Base-by-base conservation (phyloP, 2,329 filamentous ascomycete genomes). In the Cladophialophora exuberans region DNA sequence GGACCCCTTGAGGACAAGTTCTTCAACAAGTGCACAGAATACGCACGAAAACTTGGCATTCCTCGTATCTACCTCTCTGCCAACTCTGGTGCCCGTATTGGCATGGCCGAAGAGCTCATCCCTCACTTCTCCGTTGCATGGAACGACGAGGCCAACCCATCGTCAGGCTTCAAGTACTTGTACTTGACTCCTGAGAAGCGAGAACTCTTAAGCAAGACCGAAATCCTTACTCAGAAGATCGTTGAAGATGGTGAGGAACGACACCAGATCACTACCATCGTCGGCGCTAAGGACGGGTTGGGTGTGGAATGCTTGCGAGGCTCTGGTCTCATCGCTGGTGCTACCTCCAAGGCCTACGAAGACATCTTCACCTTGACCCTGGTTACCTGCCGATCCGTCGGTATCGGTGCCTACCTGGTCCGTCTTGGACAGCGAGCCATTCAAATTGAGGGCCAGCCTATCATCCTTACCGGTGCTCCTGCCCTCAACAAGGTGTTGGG, bases 281-380 rank as follows among this genome's bases (percentile, higher is more conserved):
- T 99, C 62, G 94, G 94, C 76, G 85, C 88, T 61, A 93, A 97
- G 73, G 93, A 99, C 65, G 94, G 94, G 62, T 86, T 99, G 50
- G 94, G 94, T 83, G 94, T 99, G 58, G 94, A 99, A 78, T 99
- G 92, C 77, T 78, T 99, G 74, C 88, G 91, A 73, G 94, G 94
- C 60, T 99, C 94, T 64, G 94, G 94, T 85, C 84, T 99, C 65
- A 99, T 99, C 76, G 94, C 94, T 58, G 94, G 94, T 80, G 93
- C 93, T 67, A 99, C 94, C 30, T 96, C 92, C 71, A 86, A 89
- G 71, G 94, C 94, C 36, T 99, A 99, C 76, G 93, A 97, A 69
- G 94, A 99, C 72, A 97, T 99, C 72, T 99, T 99, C 79, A 99
- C 94, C 55, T 87, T 97, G 68, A 99, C 94, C 17, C 81, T 99